Evolutionary conservation across 257 asterid genomes (phyloP), one percentile per base, ranked within the genome.

Genomic region (Solanum gandarillasii): DNA sequence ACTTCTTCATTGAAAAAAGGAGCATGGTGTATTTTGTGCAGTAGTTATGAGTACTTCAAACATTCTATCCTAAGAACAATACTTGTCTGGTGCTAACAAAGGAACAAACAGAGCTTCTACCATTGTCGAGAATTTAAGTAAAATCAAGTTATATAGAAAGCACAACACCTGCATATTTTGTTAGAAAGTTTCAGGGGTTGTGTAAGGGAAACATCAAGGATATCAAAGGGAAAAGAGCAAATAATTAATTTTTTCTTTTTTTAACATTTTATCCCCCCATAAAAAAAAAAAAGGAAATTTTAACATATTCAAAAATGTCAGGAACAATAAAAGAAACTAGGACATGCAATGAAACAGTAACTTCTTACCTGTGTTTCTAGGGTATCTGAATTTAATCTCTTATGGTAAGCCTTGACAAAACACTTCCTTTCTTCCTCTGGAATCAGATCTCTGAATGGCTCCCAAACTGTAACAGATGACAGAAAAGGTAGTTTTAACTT

Each of bases 341-440:
- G 68, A 35, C 86, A 38, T 58, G 60, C 32, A 62, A 88, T 83
- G 87, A 85, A 86, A 38, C 86, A 86, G 81, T 86, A 76, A 58
- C 76, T 72, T 72, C 94, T 90, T 95, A 97, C 99, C 89, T 97
- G 99, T 89, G 91, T 91, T 90, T 95, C 96, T 92, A 89, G 93
- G 91, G 95, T 96, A 89, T 91, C 89, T 52, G 99, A 95, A 90
- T 97, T 95, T 86, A 97, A 89, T 91, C 98, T 95, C 93, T 95
- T 97, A 91, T 91, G 95, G 88, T 94, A 97, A 83, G 99, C 98
- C 83, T 97, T 92, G 46, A 97, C 91, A 36, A 95, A 90, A 89
- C 96, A 93, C 29, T 93, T 94, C 89, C 99, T 93, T 92, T 97
- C 99, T 90, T 93, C 89, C 88, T 94, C 98, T 9, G 99, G 99